phyloP scores from a whole-genome alignment of 2,329 filamentous ascomycete genomes.

The Knufia fluminis region DNA sequence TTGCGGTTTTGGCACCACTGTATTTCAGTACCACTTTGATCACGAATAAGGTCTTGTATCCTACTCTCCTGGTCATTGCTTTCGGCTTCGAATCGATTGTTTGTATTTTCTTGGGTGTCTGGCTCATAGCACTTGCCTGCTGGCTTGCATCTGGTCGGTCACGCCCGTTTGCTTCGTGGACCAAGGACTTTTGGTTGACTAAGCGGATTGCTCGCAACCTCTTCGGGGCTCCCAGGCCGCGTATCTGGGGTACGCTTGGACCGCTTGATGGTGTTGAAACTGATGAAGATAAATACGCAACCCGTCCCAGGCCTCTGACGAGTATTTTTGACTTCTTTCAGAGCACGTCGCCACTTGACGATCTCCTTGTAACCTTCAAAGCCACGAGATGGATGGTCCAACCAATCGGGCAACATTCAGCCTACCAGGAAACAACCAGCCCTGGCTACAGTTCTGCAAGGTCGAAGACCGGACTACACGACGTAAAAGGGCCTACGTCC shows the following conservation, averaged over 20 bases:
- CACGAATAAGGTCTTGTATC: neutral
- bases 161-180: neutral
- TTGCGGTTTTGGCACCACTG: neutral
- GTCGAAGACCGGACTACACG: no score
- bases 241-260: neutral
- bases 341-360: slow-evolving; percentile 12
- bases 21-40: neutral
- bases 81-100: neutral
- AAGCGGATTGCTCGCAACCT: neutral
- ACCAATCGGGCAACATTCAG: slow-evolving; percentile 2
- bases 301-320: slow-evolving; percentile 3
- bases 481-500: no score
- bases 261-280: neutral
- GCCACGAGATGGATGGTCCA: slow-evolving; percentile 10
- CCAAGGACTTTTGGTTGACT: neutral
- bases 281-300: neutral
- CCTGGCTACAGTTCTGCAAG: no score
- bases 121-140: neutral
- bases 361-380: slow-evolving; percentile 11
- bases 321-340: slow-evolving; percentile 11
- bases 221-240: neutral
- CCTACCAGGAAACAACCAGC: no score
- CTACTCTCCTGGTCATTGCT: neutral
- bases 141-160: neutral
- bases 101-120: neutral